Percentiles rank a stretch among this genome's conserved stretches.
Evolutionary conservation across 495 filamentous ascomycete species (phyloP).

Genomic region (Xylaria palmicola): DNA sequence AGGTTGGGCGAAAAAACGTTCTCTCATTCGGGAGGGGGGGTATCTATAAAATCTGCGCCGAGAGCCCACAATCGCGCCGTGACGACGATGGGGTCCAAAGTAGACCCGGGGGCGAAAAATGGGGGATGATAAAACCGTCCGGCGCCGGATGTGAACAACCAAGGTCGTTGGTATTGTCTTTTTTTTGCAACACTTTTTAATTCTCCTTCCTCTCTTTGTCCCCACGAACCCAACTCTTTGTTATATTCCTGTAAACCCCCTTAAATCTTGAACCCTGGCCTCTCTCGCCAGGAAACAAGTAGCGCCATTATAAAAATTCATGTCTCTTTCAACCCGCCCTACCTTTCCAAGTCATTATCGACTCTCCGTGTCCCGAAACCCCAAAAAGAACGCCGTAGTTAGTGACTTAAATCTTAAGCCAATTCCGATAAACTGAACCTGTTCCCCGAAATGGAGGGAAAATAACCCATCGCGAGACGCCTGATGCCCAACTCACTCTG

Average conservation of each 20-base stretch:
- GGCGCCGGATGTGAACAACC: too few species aligned
- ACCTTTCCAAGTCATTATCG: background rate
- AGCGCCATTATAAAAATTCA: background rate
- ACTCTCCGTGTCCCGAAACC: background rate
- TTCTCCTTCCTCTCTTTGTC: background rate
- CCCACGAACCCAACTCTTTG: background rate
- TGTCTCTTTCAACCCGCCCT: background rate
- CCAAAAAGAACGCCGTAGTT: background rate
- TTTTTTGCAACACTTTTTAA: background rate
- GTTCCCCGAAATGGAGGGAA: background rate
- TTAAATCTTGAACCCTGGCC: background rate
- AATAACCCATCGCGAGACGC: constrained; percentile 4
- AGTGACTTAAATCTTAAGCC: background rate
- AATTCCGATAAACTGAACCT: background rate
- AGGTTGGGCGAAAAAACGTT: too few species aligned
- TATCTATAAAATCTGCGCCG: too few species aligned
- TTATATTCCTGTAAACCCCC: background rate
- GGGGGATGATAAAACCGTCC: too few species aligned
- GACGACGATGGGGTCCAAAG: too few species aligned
- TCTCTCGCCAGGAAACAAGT: background rate
- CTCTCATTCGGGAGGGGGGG: too few species aligned
- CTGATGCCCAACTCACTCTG: constrained; percentile 10
- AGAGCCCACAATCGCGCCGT: too few species aligned
- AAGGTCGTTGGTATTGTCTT: too few species aligned
- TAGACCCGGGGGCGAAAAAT: too few species aligned